Evolutionary conservation across 306 rosid genomes (phyloP).

Genomic region (Abrus precatorius): DNA sequence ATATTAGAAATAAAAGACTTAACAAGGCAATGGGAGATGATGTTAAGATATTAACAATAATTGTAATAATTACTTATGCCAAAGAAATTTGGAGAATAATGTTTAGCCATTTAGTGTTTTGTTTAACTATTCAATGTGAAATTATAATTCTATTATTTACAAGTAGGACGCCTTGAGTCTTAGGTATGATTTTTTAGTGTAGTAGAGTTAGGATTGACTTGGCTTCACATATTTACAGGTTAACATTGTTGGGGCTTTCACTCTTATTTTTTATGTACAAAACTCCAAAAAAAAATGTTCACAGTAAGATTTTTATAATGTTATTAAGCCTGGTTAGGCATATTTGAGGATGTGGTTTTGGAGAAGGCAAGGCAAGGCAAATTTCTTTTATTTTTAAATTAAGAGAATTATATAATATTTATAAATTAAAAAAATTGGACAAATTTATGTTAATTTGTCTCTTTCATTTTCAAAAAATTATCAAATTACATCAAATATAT

Average conservation of each 20-base stretch:
- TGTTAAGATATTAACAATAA: not conserved
- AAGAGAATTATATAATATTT: too few species aligned
- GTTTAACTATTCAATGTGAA: slow-evolving; percentile 18
- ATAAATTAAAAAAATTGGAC: too few species aligned
- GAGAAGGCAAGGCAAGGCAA: too few species aligned
- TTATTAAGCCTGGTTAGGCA: not conserved
- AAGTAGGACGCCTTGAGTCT: slow-evolving; percentile 2
- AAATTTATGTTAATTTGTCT: too few species aligned
- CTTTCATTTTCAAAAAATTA: too few species aligned
- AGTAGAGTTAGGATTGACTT: not conserved
- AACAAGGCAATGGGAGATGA: slow-evolving; percentile 31
- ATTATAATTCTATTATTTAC: slow-evolving; percentile 16
- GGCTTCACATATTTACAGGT: not conserved
- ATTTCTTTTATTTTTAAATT: too few species aligned
- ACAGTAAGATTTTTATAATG: not conserved
- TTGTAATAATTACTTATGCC: slow-evolving; percentile 19
- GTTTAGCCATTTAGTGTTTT: not conserved
- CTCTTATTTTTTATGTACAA: not conserved
- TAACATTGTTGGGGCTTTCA: slow-evolving; percentile 1
- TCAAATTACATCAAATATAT: too few species aligned
- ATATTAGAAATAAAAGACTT: slow-evolving; percentile 49
- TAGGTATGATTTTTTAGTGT: not conserved
- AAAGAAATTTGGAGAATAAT: slow-evolving; percentile 9
- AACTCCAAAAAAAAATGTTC: not conserved
- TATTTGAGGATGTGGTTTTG: too few species aligned